Evolutionary conservation across 2,329 filamentous ascomycete species (phyloP).

Genomic region (Aspergillus latus): DNA sequence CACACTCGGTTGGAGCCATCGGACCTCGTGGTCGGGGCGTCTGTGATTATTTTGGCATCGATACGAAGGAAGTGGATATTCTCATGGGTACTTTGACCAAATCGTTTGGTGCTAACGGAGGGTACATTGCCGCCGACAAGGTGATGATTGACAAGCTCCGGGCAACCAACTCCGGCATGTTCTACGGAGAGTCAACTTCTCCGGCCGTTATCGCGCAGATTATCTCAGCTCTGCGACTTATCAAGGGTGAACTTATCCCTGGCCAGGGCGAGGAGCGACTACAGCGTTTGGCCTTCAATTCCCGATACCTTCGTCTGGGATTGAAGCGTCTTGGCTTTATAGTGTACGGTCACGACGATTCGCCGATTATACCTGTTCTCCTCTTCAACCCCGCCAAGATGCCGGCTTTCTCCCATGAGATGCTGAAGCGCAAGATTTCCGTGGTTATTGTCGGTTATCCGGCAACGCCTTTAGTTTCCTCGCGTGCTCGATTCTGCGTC

Average conservation of each 20-base stretch:
- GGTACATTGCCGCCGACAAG: conserved; percentile 89
- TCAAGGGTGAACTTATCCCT: conserved; percentile 80
- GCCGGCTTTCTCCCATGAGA: conserved; percentile 96
- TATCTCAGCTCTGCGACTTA: conserved; percentile 78
- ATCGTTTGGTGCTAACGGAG: conserved; percentile 96
- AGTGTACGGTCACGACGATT: conserved; percentile 96
- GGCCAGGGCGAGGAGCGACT: conserved; percentile 95
- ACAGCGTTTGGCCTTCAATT: conserved; percentile 96
- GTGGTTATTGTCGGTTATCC: conserved; percentile 97
- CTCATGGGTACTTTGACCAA: conserved; percentile 98
- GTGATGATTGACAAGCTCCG: conserved; percentile 89
- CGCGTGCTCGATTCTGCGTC: conserved; percentile 91
- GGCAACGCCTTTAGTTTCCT: conserved; percentile 91
- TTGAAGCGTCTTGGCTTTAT: conserved; percentile 97
- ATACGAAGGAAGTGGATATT: conserved; percentile 84
- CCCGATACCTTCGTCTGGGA: conserved; percentile 92
- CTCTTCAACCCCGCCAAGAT: conserved; percentile 99
- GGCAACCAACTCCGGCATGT: conserved; percentile 78
- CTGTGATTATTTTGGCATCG: conserved; percentile 94
- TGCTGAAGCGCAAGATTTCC: conserved; percentile 96
- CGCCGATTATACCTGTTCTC: conserved; percentile 89
- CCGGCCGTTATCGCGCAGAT: conserved; percentile 92
- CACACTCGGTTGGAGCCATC: conserved; percentile 90
- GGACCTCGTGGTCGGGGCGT: conserved; percentile 87
- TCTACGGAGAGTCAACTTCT: conserved; percentile 82